Evolutionary conservation across 2,329 filamentous ascomycete species (phyloP).

Genomic region (Fusarium annulatum): DNA sequence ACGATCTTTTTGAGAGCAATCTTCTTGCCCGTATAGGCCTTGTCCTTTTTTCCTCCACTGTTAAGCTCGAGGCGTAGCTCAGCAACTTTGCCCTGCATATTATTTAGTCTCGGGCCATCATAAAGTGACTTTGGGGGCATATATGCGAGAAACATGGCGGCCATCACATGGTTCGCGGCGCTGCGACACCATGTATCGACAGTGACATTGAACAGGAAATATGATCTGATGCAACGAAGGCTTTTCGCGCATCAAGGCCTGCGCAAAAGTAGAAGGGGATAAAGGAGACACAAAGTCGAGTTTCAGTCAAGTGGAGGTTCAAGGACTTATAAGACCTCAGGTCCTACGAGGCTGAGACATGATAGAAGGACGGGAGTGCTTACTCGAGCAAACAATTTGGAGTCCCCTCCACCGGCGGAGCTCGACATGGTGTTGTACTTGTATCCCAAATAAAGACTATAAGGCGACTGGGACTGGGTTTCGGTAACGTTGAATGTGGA

Average conservation of each 20-base stretch:
- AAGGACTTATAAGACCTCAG: conserved; percentile 19
- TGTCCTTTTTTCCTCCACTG: conserved; percentile 96
- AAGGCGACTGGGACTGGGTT: conserved; percentile 23
- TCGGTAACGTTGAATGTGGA: conserved; percentile 36
- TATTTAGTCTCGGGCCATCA: conserved; percentile 63
- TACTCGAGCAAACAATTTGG: conserved; percentile 99
- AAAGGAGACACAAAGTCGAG: conserved; percentile 8
- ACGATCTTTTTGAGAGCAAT: conserved; percentile 99
- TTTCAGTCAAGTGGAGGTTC: conserved; percentile 8
- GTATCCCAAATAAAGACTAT: conserved; percentile 40
- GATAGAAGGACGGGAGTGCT: conserved; percentile 49
- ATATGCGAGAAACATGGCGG: conserved; percentile 65
- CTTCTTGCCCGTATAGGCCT: conserved; percentile 94
- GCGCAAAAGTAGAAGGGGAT: neutral
- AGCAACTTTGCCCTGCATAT: conserved; percentile 94
- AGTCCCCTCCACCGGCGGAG: conserved; percentile 81
- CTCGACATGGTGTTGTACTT: conserved; percentile 62
- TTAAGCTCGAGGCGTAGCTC: conserved; percentile 95
- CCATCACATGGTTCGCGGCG: conserved; percentile 30
- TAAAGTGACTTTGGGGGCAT: conserved; percentile 57
- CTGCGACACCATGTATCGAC: conserved; percentile 1
- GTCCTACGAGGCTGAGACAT: conserved; percentile 33
- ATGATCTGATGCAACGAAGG: neutral
- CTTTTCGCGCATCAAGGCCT: neutral
- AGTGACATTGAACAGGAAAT: conserved; percentile 22